Evolutionary conservation across 371 early-diverging fungal genomes (phyloP).

Genomic region (Umbelopsis sp.): DNA sequence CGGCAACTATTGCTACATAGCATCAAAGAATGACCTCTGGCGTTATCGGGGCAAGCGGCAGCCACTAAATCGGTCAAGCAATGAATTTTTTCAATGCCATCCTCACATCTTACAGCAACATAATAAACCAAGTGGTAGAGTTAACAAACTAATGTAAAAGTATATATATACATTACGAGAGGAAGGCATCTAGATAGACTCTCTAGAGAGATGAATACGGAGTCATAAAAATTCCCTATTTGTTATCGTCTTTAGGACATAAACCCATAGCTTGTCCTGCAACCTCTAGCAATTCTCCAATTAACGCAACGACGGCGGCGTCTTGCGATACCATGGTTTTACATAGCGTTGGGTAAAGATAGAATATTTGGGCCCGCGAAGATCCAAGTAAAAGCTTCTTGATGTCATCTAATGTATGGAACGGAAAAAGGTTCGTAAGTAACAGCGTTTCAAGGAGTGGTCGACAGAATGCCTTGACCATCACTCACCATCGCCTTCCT

Average conservation of each 20-base stretch:
- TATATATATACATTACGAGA: too few relatives aligned
- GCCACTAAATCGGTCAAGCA: too few relatives aligned
- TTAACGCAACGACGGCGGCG: slow-evolving; percentile 57
- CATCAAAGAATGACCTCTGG: too few relatives aligned
- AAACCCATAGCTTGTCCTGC: slow-evolving; percentile 59
- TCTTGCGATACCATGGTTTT: slow-evolving; percentile 65
- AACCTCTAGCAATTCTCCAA: slow-evolving; percentile 59
- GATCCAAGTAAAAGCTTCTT: slow-evolving; percentile 62
- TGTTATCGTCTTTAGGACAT: neutral
- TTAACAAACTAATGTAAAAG: too few relatives aligned
- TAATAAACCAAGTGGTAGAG: too few relatives aligned
- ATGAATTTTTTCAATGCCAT: too few relatives aligned
- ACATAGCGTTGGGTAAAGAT: slow-evolving; percentile 70
- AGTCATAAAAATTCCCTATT: too few relatives aligned
- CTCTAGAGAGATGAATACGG: too few relatives aligned
- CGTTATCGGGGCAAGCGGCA: too few relatives aligned
- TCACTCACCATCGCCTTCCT: slow-evolving; percentile 24
- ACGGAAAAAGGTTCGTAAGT: slow-evolving; percentile 1
- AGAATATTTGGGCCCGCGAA: slow-evolving; percentile 71
- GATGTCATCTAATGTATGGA: slow-evolving; percentile 31
- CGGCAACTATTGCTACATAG: too few relatives aligned
- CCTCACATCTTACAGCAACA: too few relatives aligned
- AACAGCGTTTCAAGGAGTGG: slow-evolving; percentile 4
- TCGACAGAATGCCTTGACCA: neutral
- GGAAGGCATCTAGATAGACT: too few relatives aligned